phyloP scores from a whole-genome alignment of 2,329 filamentous ascomycete genomes.

The Myotisia sp. region DNA sequence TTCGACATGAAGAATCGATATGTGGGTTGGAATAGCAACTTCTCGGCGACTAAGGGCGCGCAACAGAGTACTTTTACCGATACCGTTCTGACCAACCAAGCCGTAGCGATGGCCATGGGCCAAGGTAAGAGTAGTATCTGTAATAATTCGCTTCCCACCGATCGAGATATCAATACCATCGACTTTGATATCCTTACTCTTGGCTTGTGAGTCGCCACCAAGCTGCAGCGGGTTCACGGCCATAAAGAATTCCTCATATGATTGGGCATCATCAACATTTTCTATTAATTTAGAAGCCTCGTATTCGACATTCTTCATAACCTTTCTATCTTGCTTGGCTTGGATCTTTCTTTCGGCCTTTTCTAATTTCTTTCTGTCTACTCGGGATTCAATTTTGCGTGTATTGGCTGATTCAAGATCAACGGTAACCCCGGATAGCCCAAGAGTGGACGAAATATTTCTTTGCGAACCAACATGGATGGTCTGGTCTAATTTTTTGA shows the following conservation, averaged over 20 bases:
- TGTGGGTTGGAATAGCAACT: conserved; percentile 86
- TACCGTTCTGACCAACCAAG: conserved; percentile 98
- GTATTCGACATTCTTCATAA: conserved; percentile 96
- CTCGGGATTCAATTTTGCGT: conserved; percentile 90
- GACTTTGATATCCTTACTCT: conserved; percentile 98
- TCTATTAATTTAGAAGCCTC: conserved; percentile 84
- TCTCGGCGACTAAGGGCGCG: conserved; percentile 86
- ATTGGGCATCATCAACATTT: conserved; percentile 66
- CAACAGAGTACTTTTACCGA: conserved; percentile 90
- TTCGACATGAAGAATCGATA: conserved; percentile 96
- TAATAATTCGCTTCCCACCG: conserved; percentile 72
- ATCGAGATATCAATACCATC: conserved; percentile 94
- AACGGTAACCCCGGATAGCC: conserved; percentile 67
- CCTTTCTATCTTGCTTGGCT: conserved; percentile 96
- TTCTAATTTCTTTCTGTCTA: conserved; percentile 96
- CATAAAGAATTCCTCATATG: conserved; percentile 99
- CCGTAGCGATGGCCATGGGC: conserved; percentile 90
- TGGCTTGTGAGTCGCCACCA: conserved; percentile 53
- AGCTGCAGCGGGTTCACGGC: conserved; percentile 91
- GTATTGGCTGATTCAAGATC: conserved; percentile 88
- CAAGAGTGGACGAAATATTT: conserved; percentile 91
- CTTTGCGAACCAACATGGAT: conserved; percentile 87
- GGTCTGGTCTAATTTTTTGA: conserved; percentile 79
- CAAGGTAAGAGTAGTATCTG: conserved; percentile 77
- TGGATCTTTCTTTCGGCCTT: conserved; percentile 97